Percentiles rank a stretch among this genome's conserved stretches.
Evolutionary conservation across 139 green algal genomes (phyloP).

Genomic region (Chlamydomonas sp.): DNA sequence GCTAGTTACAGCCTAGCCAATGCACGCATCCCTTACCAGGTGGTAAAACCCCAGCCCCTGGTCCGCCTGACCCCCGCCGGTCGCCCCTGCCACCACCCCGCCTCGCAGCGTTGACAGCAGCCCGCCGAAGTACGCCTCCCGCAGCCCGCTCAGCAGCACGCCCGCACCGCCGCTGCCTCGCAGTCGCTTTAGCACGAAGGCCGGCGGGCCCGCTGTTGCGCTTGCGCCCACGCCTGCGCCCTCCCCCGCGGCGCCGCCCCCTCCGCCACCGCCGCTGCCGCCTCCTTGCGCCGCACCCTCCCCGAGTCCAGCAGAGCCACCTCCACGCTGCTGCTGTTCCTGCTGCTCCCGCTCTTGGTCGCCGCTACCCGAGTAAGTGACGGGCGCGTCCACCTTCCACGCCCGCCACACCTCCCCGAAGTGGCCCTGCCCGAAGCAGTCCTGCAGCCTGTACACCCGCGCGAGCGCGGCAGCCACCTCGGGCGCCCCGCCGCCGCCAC

Average conservation of each 20-base stretch:
- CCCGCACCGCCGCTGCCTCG: constrained; percentile 44
- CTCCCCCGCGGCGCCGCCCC: constrained; percentile 35
- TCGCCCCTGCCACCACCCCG: neutral
- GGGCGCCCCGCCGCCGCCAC: constrained; percentile 52
- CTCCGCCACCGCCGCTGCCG: neutral
- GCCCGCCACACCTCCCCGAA: constrained; percentile 81
- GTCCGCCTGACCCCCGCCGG: neutral
- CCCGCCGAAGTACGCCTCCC: constrained; percentile 80
- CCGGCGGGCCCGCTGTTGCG: neutral
- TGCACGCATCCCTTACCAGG: constrained; percentile 24
- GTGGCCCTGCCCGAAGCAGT: constrained; percentile 61
- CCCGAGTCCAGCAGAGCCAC: neutral
- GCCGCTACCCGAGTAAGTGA: too few relatives aligned
- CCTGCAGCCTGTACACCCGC: constrained; percentile 42
- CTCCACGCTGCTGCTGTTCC: too few relatives aligned
- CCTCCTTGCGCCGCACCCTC: neutral
- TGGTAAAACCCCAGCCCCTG: constrained; percentile 31
- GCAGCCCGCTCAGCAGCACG: constrained; percentile 57
- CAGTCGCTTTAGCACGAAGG: constrained; percentile 76
- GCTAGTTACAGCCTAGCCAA: neutral
- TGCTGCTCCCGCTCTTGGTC: too few relatives aligned
- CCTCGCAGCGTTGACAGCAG: constrained; percentile 49
- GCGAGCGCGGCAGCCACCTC: neutral
- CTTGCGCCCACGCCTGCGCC: neutral
- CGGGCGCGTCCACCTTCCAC: constrained; percentile 1